Conservation (phyloP, 2,329 filamentous ascomycete genomes). For the Cryphonectria naterciae region DNA sequence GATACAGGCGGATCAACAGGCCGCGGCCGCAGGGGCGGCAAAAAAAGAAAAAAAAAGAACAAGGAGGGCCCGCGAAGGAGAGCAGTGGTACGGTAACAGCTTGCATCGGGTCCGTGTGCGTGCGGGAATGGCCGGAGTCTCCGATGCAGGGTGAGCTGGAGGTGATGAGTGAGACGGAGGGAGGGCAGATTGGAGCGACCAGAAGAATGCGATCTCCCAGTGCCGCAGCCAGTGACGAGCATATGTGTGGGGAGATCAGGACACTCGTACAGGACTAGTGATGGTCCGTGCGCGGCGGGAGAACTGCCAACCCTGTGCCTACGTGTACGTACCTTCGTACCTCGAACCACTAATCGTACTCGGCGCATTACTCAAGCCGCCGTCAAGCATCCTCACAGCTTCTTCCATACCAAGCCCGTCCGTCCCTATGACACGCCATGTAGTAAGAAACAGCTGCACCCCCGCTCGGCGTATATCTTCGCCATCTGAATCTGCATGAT, state of each 20-base stretch:
- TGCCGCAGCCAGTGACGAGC: neutral
- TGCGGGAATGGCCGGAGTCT: neutral
- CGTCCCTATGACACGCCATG: no score
- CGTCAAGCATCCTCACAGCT: neutral
- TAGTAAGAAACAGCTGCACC: no score
- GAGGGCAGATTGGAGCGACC: neutral
- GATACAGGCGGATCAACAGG: neutral
- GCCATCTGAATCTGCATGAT: neutral
- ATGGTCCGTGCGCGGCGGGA: neutral
- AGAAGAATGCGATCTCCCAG: neutral
- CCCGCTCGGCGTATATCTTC: no score
- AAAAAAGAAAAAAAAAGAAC: neutral
- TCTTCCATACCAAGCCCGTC: neutral
- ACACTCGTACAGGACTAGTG: neutral
- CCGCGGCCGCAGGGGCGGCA: neutral
- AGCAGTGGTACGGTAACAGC: neutral
- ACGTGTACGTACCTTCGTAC: no score
- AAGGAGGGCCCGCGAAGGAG: neutral
- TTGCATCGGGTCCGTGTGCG: neutral
- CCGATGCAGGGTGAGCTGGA: slow-evolving; percentile 6
- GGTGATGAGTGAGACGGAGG: slow-evolving; percentile 9
- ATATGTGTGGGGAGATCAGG: neutral
- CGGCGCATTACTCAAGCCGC: no score
- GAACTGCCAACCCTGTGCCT: neutral
- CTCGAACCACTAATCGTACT: no score